phyloP scores from a whole-genome alignment of 108 stramenopile genomes.

The Mayamaea pseudoterrestris region DNA sequence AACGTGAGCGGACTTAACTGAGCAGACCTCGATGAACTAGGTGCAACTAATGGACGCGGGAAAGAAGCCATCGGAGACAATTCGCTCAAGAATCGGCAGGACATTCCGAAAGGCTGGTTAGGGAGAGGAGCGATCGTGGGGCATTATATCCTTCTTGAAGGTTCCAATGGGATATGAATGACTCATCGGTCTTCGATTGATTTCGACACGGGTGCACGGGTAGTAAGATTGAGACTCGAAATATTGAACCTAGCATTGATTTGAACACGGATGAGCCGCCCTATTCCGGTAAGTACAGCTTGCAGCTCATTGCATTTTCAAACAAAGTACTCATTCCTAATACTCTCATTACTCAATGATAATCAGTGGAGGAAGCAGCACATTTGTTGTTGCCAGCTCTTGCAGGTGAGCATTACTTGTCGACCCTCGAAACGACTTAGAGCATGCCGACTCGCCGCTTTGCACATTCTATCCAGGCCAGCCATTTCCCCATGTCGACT shows the following conservation, averaged over 20 bases:
- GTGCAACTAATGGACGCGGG: too few relatives aligned
- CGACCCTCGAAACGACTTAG: conserved; percentile 53
- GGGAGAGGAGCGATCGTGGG: background rate
- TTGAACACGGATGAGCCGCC: background rate
- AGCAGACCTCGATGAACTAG: background rate
- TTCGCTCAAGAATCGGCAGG: background rate
- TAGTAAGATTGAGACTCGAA: too few relatives aligned
- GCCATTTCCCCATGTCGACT: conserved; percentile 57
- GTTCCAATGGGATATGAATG: too few relatives aligned
- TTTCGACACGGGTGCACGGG: conserved; percentile 3
- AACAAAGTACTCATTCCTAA: background rate
- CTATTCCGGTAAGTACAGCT: background rate
- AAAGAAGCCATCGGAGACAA: too few relatives aligned
- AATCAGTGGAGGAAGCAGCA: conserved; percentile 54
- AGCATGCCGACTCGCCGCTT: conserved; percentile 51
- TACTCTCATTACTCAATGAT: conserved; percentile 20
- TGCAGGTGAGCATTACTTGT: conserved; percentile 58
- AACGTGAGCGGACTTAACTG: conserved; percentile 5
- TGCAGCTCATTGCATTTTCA: background rate
- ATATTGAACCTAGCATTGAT: background rate
- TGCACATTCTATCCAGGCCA: conserved; percentile 32
- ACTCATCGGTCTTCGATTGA: too few relatives aligned
- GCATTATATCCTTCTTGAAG: background rate
- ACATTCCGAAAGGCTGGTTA: background rate
- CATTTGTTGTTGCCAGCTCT: conserved; percentile 48